Evolutionary conservation across 2,329 filamentous ascomycete species (phyloP).

Genomic region (Colletotrichum viniferum): DNA sequence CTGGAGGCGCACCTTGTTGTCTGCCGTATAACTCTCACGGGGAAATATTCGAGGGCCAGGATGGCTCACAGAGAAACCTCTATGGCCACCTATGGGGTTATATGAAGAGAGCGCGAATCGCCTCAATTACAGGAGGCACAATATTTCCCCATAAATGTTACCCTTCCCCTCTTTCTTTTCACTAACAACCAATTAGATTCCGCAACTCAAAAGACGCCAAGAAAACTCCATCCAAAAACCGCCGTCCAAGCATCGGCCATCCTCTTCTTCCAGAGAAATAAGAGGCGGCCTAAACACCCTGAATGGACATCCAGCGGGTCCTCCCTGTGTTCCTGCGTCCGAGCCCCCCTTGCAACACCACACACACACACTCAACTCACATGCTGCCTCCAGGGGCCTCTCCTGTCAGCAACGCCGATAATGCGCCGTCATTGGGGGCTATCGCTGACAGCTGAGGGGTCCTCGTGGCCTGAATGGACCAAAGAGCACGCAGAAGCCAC

Average conservation of each 20-base stretch:
- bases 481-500: neutral
- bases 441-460: neutral
- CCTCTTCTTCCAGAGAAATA: neutral
- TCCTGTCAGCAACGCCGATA: slow-evolving; percentile 4
- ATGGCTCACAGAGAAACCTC: too few species aligned
- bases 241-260: neutral
- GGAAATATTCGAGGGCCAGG: too few species aligned
- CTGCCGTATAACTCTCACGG: too few species aligned
- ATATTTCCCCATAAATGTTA: neutral
- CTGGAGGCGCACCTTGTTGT: too few species aligned
- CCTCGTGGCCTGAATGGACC: neutral
- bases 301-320: slow-evolving; percentile 2
- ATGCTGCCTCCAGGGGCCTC: slow-evolving; percentile 1
- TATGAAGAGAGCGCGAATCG: too few species aligned
- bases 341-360: neutral
- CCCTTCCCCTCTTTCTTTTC: neutral
- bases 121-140: too few species aligned
- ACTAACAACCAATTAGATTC: neutral
- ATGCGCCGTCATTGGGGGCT: neutral
- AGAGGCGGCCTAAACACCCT: slow-evolving; percentile 15
- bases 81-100: too few species aligned
- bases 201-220: neutral
- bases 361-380: neutral
- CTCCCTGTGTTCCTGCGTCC: neutral
- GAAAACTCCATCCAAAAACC: neutral